These are phyloP conservation scores for Wallemia hederae DNA, from an alignment of 1,284 basidiomycete genomes.

Conservation along the genomic window DNA sequence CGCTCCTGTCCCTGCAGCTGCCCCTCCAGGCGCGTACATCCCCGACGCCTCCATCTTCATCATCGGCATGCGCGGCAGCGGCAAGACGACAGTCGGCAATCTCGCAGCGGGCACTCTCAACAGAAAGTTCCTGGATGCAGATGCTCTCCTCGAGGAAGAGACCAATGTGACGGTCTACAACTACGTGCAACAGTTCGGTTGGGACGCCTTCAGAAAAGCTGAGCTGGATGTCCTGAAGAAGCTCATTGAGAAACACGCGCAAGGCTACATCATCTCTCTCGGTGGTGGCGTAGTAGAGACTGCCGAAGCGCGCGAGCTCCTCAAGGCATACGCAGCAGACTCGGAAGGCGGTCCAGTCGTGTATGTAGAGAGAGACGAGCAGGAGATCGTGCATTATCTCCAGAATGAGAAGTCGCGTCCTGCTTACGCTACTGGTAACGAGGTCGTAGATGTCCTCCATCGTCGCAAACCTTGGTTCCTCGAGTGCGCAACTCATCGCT, in stretches of 20 bases:
- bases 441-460: conserved; percentile 47
- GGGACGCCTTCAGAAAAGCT: conserved; percentile 40
- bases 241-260: conserved; percentile 27
- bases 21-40: conserved; percentile 13
- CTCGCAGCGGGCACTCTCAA: conserved; percentile 42
- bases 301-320: conserved; percentile 33
- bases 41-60: conserved; percentile 42
- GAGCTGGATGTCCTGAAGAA: conserved; percentile 31
- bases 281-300: conserved; percentile 89
- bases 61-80: conserved; percentile 89
- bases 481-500: conserved; percentile 59
- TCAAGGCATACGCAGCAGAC: conserved; percentile 31
- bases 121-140: conserved; percentile 65
- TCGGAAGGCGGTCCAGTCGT: conserved; percentile 31
- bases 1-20: neutral
- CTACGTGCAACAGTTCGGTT: conserved; percentile 47
- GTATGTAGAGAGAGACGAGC: conserved; percentile 36
- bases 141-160: conserved; percentile 41
- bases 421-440: conserved; percentile 41
- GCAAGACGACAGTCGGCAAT: conserved; percentile 68
- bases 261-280: conserved; percentile 37
- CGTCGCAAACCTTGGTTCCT: conserved; percentile 64
- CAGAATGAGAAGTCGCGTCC: conserved; percentile 42
- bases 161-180: conserved; percentile 34
- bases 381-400: conserved; percentile 48